These are phyloP conservation scores for Parascedosporium putredinis DNA, from an alignment of 2,329 filamentous ascomycete genomes.

Conservation along the genomic window DNA sequence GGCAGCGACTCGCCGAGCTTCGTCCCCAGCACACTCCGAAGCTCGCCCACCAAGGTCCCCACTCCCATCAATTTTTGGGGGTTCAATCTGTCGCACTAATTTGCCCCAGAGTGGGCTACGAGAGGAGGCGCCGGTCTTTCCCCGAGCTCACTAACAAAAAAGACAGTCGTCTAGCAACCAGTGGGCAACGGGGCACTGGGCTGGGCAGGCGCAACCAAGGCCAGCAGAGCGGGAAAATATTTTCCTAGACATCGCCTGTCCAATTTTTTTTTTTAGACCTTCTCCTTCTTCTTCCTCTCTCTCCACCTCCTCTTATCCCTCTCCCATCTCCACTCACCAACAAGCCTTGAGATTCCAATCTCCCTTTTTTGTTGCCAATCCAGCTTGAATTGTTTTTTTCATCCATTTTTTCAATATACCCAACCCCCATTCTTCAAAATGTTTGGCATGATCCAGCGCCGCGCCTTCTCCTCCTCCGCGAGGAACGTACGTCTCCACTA, in stretches of 20 bases:
- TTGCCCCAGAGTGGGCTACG: background rate
- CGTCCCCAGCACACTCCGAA: background rate
- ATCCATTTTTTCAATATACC: background rate
- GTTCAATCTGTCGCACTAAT: background rate
- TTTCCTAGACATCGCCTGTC: slow-evolving; percentile 12
- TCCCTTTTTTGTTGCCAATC: slow-evolving; percentile 8
- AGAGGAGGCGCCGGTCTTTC: background rate
- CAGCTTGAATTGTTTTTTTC: too few relatives aligned
- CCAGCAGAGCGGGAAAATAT: background rate
- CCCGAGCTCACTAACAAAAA: background rate
- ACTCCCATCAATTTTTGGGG: background rate
- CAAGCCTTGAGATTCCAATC: background rate
- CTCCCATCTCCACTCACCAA: slow-evolving; percentile 2
- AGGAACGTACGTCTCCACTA: slow-evolving; percentile 50
- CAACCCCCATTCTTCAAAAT: slow-evolving; percentile 33
- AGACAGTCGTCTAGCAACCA: background rate
- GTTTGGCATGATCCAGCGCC: slow-evolving; percentile 70
- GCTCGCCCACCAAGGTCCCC: background rate
- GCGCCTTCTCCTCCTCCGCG: slow-evolving; percentile 72
- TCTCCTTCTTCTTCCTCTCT: slow-evolving; percentile 12
- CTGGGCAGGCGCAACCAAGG: background rate
- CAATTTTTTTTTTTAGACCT: slow-evolving; percentile 14
- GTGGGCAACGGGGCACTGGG: background rate
- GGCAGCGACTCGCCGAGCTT: background rate
- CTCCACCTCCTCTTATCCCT: background rate